Base-by-base conservation (phyloP, 1,139 yeast genomes). In the Protomyces macrosporus region DNA sequence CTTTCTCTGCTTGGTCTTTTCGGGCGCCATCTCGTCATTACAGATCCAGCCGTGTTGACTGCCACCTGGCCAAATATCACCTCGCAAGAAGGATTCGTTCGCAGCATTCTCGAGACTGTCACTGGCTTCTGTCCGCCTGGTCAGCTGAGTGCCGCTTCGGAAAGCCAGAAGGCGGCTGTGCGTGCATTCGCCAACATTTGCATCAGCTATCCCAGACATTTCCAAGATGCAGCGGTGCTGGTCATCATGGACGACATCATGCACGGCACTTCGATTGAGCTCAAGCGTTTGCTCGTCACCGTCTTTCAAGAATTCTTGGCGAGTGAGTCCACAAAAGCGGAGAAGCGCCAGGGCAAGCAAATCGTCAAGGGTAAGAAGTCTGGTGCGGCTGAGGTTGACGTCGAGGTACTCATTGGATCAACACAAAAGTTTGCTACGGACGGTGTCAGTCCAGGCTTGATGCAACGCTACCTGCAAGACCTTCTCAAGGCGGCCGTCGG, bases 21-120 rank as follows among this genome's bases (percentile, higher is more conserved):
- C 74, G 95, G 91, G 0, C 78, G 86, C 59, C 82, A 81, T 69
- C 86, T 93, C 69, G 76, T 82, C 23, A 79, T 88, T 65, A 87
- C 84, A 65, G 72, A 71, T 23, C 7, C 6, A 7, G 45, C 12
- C 12, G 12, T 58, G 30, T 52, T 58, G 4, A 40, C 30, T 7
- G 50, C 40, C 10, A n/a, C 37, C n/a, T 58, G 51, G 32, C 52
- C 42, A 3, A 32, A 51, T 7, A 16, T n/a, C 16, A 23, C 35
- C 7, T 32, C 48, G 33, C 12, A 42, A 9, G 48, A 42, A 16
- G 48, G 48, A 1, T 42, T 42, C 32, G 48, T 42, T 4, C 32
- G 16, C 16, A n/a, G 10, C 23, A 42, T 42, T 14, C 32, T 42
- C 6, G 30, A 42, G 16, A 9, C 48, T 4, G 48, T 42, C 48